Evolutionary conservation across 2,329 filamentous ascomycete genomes (phyloP), one percentile per base, ranked within the genome.

Genomic region (Aspergillus quadrilineatus): DNA sequence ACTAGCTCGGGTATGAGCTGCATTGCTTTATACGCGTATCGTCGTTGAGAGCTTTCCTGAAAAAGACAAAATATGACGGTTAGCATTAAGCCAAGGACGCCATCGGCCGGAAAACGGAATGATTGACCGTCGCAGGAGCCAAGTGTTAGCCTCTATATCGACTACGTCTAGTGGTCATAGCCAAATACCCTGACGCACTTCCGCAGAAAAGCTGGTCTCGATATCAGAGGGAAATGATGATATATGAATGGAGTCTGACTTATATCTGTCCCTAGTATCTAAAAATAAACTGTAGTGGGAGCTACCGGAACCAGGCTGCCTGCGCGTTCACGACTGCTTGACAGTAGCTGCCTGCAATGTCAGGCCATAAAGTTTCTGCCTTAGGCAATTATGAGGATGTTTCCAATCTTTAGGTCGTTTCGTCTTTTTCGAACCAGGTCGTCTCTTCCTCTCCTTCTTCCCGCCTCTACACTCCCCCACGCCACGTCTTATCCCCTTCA

Each of bases 351-450:
- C 53, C 51, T 56, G 52, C 56, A 50, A 50, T 45, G 47, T 62
- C 47, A 61, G 60, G 60, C 60, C 45, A 10, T 37, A 5, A n/a
- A n/a, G 9, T 37, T 9, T 22, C n/a, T 46, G 51, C 39, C 49
- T 61, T 58, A 55, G 26, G 26, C 26, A 29, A 14, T 52, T 52
- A 48, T 62, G 60, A 62, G 52, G 58, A 60, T 63, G 53, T 47
- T 62, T 61, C 53, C 59, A 60, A 58, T 53, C 55, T 61, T 61
- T 60, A 28, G 26, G 26, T 28, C 49, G 53, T 57, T 56, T 59
- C 48, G 46, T 53, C 55, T 56, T 59, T 60, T 63, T 62, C 58
- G 56, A 57, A 56, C 57, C 58, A 59, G 50, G 60, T 59, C 62
- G 56, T 34, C 57, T 63, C 45, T 56, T 46, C 52, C 50, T 58